Evolutionary conservation across 257 asterid species (phyloP).

Genomic region (Solanum appendiculatum): DNA sequence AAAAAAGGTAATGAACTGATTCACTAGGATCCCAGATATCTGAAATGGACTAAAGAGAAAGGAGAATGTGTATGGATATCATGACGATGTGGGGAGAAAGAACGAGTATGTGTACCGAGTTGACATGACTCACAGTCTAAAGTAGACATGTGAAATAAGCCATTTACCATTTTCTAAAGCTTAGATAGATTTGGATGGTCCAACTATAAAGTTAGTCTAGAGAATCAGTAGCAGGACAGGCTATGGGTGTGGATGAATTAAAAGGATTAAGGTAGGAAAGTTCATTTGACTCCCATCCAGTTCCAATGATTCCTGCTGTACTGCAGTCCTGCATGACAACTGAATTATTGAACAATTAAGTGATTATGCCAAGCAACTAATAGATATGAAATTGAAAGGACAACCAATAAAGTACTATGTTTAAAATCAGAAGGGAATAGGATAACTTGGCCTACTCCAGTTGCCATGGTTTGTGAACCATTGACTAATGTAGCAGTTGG

Average conservation of each 20-base stretch:
- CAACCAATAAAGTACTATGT: background rate
- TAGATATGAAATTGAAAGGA: background rate
- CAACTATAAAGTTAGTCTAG: background rate
- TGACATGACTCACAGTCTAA: background rate
- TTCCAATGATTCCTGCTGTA: background rate
- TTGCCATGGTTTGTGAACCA: background rate
- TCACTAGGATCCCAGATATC: too few relatives aligned
- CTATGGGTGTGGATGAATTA: background rate
- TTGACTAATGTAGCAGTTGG: background rate
- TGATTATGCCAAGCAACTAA: background rate
- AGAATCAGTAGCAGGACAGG: background rate
- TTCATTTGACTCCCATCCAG: background rate
- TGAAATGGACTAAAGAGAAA: too few relatives aligned
- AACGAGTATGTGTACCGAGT: background rate
- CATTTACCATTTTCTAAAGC: background rate
- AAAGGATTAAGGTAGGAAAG: background rate
- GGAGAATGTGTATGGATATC: background rate
- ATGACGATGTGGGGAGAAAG: background rate
- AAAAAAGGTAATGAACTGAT: too few relatives aligned
- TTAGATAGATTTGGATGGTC: background rate
- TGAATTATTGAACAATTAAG: background rate
- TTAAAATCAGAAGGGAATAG: background rate
- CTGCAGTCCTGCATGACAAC: background rate
- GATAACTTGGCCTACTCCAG: background rate
- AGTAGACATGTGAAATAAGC: background rate